Base-by-base conservation (phyloP, 2,329 filamentous ascomycete genomes). In the Aspergillus fumigatus region DNA sequence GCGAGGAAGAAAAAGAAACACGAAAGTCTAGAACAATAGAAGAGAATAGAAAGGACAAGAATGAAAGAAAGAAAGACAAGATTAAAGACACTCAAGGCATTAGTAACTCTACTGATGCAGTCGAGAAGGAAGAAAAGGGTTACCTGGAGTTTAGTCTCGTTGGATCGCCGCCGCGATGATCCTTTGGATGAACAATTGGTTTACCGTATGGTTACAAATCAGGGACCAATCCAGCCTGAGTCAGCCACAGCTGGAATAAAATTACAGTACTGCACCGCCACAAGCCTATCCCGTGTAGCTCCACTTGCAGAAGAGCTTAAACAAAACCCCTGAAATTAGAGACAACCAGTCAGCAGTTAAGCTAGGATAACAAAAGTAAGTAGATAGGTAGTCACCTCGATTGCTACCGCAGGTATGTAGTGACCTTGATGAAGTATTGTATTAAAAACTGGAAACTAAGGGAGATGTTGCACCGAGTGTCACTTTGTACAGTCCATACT, bases 211-310 rank as follows among this genome's bases (percentile, higher is more conserved):
- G 25, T 48, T 41, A 23, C 43, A n/a, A 9, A 2, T 27, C 25
- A 23, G 23, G 25, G 40, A 26, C 26, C 49, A 45, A 38, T 50
- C 57, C 49, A 54, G 38, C 29, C 21, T 5, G n/a, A 19, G 14
- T 25, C 21, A 10, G 43, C 43, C 43, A 47, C 43, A 47, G 4
- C 14, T 26, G 8, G 43, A 32, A n/a, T 52, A 57, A 55, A 47
- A 41, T 55, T 59, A 48, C 51, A n/a, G 48, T 56, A 55, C 38
- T 23, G 60, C 60, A 65, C 61, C 63, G 63, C 63, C 63, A 64
- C 60, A 35, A 35, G 51, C 19, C 48, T 51, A 52, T 53, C 32
- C 50, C 48, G 55, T 52, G 49, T 53, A 52, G 61, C 57, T 65
- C 63, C 63, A 65, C 59, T 47, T 25, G 43, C 43, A 23, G 3